Evolutionary conservation across 345 rosid genomes (phyloP).

Genomic region (Sonneratia alba): DNA sequence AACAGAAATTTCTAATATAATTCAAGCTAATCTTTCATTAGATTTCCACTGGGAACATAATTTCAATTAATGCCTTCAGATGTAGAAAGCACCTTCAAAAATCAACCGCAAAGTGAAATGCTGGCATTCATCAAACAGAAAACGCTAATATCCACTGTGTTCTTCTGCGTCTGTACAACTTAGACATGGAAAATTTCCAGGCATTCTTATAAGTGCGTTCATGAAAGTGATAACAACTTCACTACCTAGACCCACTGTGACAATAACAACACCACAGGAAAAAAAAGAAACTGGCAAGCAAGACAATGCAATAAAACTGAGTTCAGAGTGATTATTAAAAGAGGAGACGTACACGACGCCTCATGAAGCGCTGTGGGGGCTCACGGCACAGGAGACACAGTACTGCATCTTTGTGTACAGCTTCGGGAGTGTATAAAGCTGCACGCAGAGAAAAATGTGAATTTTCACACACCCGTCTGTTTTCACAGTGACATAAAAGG

Average conservation of each 20-base stretch:
- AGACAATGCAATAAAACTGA: background rate
- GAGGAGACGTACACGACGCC: slow-evolving; percentile 54
- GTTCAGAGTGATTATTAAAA: background rate
- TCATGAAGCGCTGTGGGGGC: slow-evolving; percentile 73
- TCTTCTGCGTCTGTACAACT: background rate
- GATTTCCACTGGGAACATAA: too few species aligned
- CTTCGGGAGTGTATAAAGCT: slow-evolving; percentile 69
- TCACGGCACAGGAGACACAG: slow-evolving; percentile 95
- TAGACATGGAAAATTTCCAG: background rate
- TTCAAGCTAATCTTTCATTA: too few species aligned
- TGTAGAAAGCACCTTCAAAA: too few species aligned
- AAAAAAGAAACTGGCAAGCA: background rate
- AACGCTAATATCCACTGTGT: background rate
- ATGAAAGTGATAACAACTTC: background rate
- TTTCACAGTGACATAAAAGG: background rate
- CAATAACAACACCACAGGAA: background rate
- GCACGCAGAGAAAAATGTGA: background rate
- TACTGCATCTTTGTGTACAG: slow-evolving; percentile 80
- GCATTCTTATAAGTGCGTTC: background rate
- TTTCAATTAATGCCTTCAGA: too few species aligned
- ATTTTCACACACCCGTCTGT: background rate
- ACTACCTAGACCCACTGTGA: background rate
- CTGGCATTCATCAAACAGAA: background rate
- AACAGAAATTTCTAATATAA: too few species aligned
- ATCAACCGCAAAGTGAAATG: too few species aligned